Evolutionary conservation across 495 filamentous ascomycete species (phyloP), one percentile per base, ranked within the genome.

Genomic region (Penicillium silybi): DNA sequence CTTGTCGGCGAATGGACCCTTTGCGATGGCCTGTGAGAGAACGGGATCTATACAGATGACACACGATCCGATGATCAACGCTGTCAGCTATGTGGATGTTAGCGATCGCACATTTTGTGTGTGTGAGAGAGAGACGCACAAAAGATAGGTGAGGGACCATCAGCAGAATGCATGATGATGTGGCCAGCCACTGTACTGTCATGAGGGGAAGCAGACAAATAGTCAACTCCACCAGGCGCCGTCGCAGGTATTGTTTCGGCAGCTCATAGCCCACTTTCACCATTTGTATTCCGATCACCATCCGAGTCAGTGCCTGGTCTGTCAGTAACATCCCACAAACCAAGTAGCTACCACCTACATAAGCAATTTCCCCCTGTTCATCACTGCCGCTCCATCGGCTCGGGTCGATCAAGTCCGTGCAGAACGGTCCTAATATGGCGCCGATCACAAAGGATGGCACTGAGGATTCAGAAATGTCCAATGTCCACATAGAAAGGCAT

Each of bases 21-120:
- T 85, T 18, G 80, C 80, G 43, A 85, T 75, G 27, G 80, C 79
- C 59, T 85, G 80, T 1, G 79, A 82, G 6, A 84, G 68, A 42
- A 83, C 69, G 0, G 80, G 81, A 40, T 84, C 81, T n/a, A 81
- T 85, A 54, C 79, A 82, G 4, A 80, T 83, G 22, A 82, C 78
- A 54, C 79, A 83, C 0, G 80, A 79, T n/a, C 73, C 80, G 56
- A 85, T 82, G 29, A 83, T 80, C 19, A 83, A 67, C 2, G 80
- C 70, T 16, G 80, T 64, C 23, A 82, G 70, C 53, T 82, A 48
- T 17, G 0, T 9, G 15, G 10, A 20, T n/a, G 20, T 62, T 26
- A 62, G 56, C 32, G 4, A 11, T 6, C 13, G 7, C 22, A 11
- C 32, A 19, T 32, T 29, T 38, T 6, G n/a, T n/a, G n/a, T n/a